Percentiles rank a stretch among this genome's conserved stretches.
These are phyloP conservation scores for Cymodocea nodosa DNA, from an alignment of 116 monocot species.

Conservation along the genomic window DNA sequence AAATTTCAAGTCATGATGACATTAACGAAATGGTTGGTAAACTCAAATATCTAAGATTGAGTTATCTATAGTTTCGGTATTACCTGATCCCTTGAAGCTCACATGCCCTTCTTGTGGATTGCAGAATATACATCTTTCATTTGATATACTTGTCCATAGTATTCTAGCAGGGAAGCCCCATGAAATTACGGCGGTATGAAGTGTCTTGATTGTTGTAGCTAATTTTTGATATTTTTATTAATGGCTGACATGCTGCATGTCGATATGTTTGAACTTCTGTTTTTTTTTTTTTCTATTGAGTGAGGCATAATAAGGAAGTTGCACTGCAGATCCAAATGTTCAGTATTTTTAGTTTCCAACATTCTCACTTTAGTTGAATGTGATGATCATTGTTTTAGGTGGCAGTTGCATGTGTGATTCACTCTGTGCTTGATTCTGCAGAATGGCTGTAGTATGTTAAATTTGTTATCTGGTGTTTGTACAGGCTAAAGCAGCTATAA, in stretches of 20 bases:
- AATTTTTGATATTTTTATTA: conserved; percentile 1
- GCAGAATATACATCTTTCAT: conserved; percentile 41
- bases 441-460: neutral
- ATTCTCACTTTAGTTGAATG: too few relatives aligned
- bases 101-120: neutral
- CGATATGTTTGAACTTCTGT: too few relatives aligned
- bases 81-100: neutral
- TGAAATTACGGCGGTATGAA: conserved; percentile 1
- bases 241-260: too few relatives aligned
- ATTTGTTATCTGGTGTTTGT: neutral
- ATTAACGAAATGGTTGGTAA: conserved; percentile 52
- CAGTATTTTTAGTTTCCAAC: too few relatives aligned
- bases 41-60: neutral
- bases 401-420: neutral
- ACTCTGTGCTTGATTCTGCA: neutral
- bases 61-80: neutral
- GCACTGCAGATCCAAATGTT: too few relatives aligned
- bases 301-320: too few relatives aligned
- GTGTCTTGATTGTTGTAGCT: neutral
- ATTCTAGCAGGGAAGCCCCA: neutral
- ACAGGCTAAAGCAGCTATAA: conserved; percentile 54
- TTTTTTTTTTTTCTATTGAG: too few relatives aligned
- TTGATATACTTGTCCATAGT: conserved; percentile 54
- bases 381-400: too few relatives aligned
- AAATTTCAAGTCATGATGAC: conserved; percentile 20